A percentile compares a stretch with the other conserved stretches of the same genome.
Conservation (phyloP, 257 asterid species). For the Datura wrightii region DNA sequence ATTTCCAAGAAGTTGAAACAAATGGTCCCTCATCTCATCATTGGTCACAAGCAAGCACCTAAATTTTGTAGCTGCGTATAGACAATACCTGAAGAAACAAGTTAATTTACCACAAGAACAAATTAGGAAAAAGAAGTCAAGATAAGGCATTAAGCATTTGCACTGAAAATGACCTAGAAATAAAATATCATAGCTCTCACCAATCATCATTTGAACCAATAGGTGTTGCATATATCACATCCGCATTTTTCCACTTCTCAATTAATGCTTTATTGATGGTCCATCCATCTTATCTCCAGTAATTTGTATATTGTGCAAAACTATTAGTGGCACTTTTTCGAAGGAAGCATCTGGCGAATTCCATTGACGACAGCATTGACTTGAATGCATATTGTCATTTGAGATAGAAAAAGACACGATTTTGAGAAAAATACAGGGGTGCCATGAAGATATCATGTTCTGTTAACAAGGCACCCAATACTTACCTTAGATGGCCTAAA, state of each 20-base stretch:
- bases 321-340: slow-evolving; percentile 80
- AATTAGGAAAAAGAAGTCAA: not conserved
- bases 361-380: slow-evolving; percentile 80
- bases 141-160: not conserved
- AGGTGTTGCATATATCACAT: slow-evolving; percentile 88
- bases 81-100: slow-evolving; percentile 81
- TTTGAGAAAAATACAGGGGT: not conserved
- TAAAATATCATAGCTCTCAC: slow-evolving; percentile 42
- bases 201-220: slow-evolving; percentile 98
- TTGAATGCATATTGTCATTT: slow-evolving; percentile 41
- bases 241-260: slow-evolving; percentile 78
- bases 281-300: slow-evolving; percentile 72
- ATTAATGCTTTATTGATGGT: slow-evolving; percentile 60
- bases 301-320: slow-evolving; percentile 79
- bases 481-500: slow-evolving; percentile 78
- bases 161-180: not conserved
- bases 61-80: slow-evolving; percentile 89
- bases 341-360: slow-evolving; percentile 81
- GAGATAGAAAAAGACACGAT: slow-evolving; percentile 29
- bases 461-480: slow-evolving; percentile 30
- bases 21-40: slow-evolving; percentile 95
- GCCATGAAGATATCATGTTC: not conserved
- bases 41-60: slow-evolving; percentile 77
- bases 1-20: slow-evolving; percentile 87
- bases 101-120: slow-evolving; percentile 27